Evolutionary conservation across 2,329 filamentous ascomycete species (phyloP).

Genomic region (Claviceps sp.): DNA sequence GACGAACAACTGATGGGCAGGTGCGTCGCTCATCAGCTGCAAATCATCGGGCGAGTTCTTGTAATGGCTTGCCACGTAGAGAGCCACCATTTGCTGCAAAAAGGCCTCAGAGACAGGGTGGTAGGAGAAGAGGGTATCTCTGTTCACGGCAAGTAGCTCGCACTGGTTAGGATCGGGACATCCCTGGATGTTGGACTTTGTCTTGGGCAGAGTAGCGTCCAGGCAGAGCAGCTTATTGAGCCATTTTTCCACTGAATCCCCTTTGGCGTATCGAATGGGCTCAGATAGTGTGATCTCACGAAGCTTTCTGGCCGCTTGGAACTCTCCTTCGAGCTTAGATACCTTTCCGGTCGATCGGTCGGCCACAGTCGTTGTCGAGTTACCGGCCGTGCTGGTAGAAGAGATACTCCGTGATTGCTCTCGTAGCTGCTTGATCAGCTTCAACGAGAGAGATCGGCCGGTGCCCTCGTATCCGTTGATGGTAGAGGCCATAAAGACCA

Average conservation of each 20-base stretch:
- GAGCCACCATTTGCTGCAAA: slow-evolving; percentile 92
- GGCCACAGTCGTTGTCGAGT: slow-evolving; percentile 42
- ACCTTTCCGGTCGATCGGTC: slow-evolving; percentile 69
- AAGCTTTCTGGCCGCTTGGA: slow-evolving; percentile 59
- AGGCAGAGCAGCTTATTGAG: slow-evolving; percentile 87
- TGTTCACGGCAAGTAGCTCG: slow-evolving; percentile 85
- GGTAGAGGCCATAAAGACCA: slow-evolving; percentile 98
- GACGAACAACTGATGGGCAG: slow-evolving; percentile 91
- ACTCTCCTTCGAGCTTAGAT: slow-evolving; percentile 48
- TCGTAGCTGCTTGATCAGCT: slow-evolving; percentile 91
- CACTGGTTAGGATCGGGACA: slow-evolving; percentile 86
- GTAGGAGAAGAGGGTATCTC: slow-evolving; percentile 95
- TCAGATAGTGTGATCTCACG: slow-evolving; percentile 88
- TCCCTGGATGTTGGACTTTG: slow-evolving; percentile 58
- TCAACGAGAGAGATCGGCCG: slow-evolving; percentile 83
- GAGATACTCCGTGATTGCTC: slow-evolving; percentile 65
- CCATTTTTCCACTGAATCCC: slow-evolving; percentile 91
- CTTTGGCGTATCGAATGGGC: slow-evolving; percentile 86
- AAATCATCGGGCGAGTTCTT: slow-evolving; percentile 97
- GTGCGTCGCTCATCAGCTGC: slow-evolving; percentile 97
- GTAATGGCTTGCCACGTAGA: slow-evolving; percentile 95
- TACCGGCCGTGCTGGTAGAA: slow-evolving; percentile 34
- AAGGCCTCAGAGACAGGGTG: slow-evolving; percentile 96
- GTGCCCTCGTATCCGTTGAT: slow-evolving; percentile 99
- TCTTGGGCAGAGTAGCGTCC: slow-evolving; percentile 76